Base-by-base conservation (phyloP, 1,284 basidiomycete species). In the Albatrellus sp. region DNA sequence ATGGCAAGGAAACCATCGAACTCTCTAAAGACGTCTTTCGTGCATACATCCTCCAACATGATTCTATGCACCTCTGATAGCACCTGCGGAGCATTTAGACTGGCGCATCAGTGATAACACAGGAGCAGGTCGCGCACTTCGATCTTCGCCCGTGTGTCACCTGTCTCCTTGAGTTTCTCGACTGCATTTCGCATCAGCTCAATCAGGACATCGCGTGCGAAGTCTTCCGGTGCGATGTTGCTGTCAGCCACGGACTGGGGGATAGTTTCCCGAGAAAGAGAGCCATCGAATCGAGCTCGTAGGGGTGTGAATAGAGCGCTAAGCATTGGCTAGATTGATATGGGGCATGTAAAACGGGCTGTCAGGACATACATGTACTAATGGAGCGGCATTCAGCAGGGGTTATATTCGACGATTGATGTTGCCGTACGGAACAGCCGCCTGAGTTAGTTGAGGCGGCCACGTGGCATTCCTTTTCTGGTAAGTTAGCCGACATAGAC, bases 1-100 rank as follows among this genome's bases (percentile, higher is more conserved):
- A 86, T 62, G 13, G 77, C 70, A 17, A 88, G 63, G 55, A 87
- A 87, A 1, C 86, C 86, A 50, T 89, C 86, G 55, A 82, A 66
- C 55, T 86, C 81, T 7, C 83, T 69, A 59, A 89, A 89, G 7
- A 80, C 75, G 46, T 81, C 77, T 58, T 80, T 83, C 8, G 82
- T 82, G 44, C 61, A 64, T 7, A 67, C 55, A 50, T 80, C 75
- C 55, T 79, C 71, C 12, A 67, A 59, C 65, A 84, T 67, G 14
- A 78, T 72, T 29, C 72, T 65, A 45, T 73, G 70, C 36, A 85
- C 75, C 51, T 81, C 78, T 14, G 62, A 62, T 44, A 85, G 60
- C 19, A 74, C 65, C 82, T 85, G 48, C 9, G 16, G 11, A 9
- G 30, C 44, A 45, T 29, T 24, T 24, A 24, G 24, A 7, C 24